Conservation (phyloP, 176 grass and related monocot genomes). For the Avena sativa region DNA sequence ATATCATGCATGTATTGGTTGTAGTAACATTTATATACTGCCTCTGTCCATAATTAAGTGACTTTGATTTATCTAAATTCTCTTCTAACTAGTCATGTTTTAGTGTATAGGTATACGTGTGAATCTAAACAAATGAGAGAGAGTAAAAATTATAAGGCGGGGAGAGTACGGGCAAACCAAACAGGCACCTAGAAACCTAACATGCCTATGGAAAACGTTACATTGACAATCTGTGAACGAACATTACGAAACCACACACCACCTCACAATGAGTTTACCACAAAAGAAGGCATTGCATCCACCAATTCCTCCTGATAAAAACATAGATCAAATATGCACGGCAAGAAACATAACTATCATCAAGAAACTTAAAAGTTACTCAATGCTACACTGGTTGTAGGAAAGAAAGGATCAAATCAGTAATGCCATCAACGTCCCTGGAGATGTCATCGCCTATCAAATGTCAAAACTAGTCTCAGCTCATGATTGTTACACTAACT, state of each 20-base stretch:
- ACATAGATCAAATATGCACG: neutral
- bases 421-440: neutral
- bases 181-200: too few species aligned
- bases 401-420: neutral
- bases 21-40: too few species aligned
- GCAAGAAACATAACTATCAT: neutral
- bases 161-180: too few species aligned
- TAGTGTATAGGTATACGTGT: too few species aligned
- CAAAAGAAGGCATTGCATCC: neutral
- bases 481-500: conserved; percentile 7
- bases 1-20: too few species aligned
- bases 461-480: neutral
- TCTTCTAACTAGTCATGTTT: too few species aligned
- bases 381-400: neutral
- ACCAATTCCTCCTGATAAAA: neutral
- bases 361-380: neutral
- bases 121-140: too few species aligned
- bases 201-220: too few species aligned
- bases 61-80: too few species aligned
- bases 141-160: too few species aligned
- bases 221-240: too few species aligned
- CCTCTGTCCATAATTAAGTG: too few species aligned
- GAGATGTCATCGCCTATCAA: neutral
- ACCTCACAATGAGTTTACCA: neutral
- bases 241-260: neutral